Base-by-base conservation (phyloP, 345 rosid genomes). In the Camelina sativa region DNA sequence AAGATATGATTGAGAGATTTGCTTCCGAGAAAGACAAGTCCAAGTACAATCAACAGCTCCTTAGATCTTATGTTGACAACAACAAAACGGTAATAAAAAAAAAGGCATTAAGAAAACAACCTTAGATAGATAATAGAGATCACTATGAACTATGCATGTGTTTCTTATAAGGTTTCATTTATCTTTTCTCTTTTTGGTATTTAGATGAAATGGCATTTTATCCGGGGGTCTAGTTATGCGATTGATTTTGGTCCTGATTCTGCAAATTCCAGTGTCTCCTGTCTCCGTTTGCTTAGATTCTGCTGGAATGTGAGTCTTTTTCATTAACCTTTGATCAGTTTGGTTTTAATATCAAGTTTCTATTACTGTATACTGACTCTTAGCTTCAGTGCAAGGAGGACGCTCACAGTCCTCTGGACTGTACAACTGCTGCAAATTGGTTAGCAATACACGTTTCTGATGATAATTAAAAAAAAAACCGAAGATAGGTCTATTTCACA, bases 161-260 rank as follows among this genome's bases (percentile, higher is more conserved):
- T 15, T 72, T 23, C 17, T 23, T 17, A 7, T 9, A 44, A 41
- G 23, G 34, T 58, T 37, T 46, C 11, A 37, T 28, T 72, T 17
- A 17, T 4, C 4, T n/a, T 46, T 41, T 25, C 17, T 0, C 3
- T 40, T 37, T 4, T 64, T 70, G 41, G 64, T 32, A 41, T 22
- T 65, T 65, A 95, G 99, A 87, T 90, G 73, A 92, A 89, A 76
- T 91, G 94, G 94, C 89, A 96, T 80, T 97, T 94, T 79, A 90
- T 92, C 41, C 85, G 87, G 5, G 96, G 95, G 37, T 84, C 96
- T 15, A 94, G 86, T 30, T 80, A 78, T 71, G 93, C 91, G 8
- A 80, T 63, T 56, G 66, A 79, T 20, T 47, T 48, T 25, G 38
- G 22, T 73, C 66, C 55, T n/a, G 56, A 3, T 19, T 67, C 65